Conservation (phyloP, 2,329 filamentous ascomycete genomes). For the Taxawa tesnikishii region DNA sequence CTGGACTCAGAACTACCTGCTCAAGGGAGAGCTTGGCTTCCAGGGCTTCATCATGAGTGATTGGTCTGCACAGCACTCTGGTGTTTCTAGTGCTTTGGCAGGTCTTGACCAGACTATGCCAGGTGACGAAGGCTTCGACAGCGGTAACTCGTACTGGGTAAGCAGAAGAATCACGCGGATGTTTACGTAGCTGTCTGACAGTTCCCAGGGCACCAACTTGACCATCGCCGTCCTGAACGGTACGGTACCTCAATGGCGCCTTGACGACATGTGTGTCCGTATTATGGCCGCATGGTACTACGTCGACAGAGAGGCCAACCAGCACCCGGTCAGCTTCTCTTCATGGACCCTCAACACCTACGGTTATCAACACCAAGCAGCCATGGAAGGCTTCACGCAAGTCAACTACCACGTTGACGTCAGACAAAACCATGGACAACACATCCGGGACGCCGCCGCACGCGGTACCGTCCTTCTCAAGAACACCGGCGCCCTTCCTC, state of each 20-base stretch:
- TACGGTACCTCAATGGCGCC: conserved; percentile 68
- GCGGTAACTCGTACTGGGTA: conserved; percentile 58
- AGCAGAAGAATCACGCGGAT: not conserved
- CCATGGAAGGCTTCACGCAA: conserved; percentile 48
- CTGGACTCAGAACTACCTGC: conserved; percentile 58
- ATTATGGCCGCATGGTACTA: conserved; percentile 58
- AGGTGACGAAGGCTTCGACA: conserved; percentile 67
- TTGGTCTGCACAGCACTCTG: conserved; percentile 63
- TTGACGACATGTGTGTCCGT: conserved; percentile 86
- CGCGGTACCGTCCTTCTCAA: conserved; percentile 83
- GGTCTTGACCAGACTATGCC: conserved; percentile 86
- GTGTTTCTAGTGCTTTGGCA: conserved; percentile 52
- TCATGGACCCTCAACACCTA: conserved; percentile 74
- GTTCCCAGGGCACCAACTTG: conserved; percentile 55
- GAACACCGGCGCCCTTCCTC: conserved; percentile 63
- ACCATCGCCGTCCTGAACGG: conserved; percentile 82
- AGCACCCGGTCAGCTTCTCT: conserved; percentile 63
- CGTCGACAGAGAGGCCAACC: conserved; percentile 42
- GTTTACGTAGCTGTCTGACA: not conserved
- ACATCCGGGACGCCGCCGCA: conserved; percentile 66
- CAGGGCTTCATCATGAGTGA: conserved; percentile 59
- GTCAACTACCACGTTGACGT: conserved; percentile 77
- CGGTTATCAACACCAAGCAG: conserved; percentile 54
- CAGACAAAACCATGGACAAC: conserved; percentile 55
- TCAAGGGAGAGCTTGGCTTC: conserved; percentile 72